A percentile compares a stretch with the other conserved stretches of the same genome.
These are phyloP conservation scores for Yarrowia sp. DNA, from an alignment of 805 yeast genomes.

Conservation along the genomic window DNA sequence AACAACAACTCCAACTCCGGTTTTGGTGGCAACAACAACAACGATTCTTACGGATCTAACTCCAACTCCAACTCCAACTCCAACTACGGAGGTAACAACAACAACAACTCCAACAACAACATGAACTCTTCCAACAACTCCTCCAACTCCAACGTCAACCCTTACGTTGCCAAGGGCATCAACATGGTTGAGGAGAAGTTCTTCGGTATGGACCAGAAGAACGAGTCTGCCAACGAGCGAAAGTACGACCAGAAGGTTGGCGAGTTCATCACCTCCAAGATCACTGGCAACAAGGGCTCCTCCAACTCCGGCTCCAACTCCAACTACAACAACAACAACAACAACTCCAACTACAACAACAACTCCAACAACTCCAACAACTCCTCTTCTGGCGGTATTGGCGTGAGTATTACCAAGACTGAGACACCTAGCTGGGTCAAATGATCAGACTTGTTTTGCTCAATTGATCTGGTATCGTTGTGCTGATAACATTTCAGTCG, in stretches of 20 bases:
- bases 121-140: constrained; percentile 22
- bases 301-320: constrained; percentile 7
- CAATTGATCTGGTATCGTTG: neutral
- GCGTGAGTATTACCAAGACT: constrained; percentile 3
- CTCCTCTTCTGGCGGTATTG: constrained; percentile 13
- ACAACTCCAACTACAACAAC: constrained; percentile 17
- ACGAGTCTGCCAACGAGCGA: constrained; percentile 25
- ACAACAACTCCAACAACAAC: constrained; percentile 9
- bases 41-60: neutral
- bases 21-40: neutral
- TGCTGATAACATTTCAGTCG: too few relatives aligned
- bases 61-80: constrained; percentile 1
- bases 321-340: constrained; percentile 20
- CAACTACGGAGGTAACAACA: neutral
- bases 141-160: constrained; percentile 34
- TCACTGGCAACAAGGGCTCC: constrained; percentile 9
- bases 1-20: constrained; percentile 3
- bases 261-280: constrained; percentile 31
- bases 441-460: neutral
- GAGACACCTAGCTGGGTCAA: too few relatives aligned
- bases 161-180: constrained; percentile 38
- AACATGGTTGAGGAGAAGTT: constrained; percentile 36
- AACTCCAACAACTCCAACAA: constrained; percentile 17
- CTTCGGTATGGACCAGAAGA: constrained; percentile 32
- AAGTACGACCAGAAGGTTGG: constrained; percentile 37